Conservation (phyloP, 257 asterid species). For the Forsythia viridissima region DNA sequence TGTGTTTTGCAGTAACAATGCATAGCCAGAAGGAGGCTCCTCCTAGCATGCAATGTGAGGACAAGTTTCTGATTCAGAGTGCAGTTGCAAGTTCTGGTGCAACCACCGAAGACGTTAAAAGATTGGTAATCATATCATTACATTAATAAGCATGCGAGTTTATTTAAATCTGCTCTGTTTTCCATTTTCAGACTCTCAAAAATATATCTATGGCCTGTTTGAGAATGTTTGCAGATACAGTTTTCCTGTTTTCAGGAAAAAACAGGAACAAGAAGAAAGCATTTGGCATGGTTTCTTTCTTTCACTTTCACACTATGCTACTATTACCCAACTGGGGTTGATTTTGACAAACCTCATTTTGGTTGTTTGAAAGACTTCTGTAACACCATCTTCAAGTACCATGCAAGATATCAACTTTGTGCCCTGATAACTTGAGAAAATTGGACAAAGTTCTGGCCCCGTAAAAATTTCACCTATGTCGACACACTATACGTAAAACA, state of each 20-base stretch:
- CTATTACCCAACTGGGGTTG: neutral
- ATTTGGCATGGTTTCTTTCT: neutral
- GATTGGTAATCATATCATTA: slow-evolving; percentile 23
- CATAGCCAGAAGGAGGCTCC: slow-evolving; percentile 26
- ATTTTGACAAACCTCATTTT: neutral
- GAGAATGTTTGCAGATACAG: neutral
- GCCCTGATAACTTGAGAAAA: too few relatives aligned
- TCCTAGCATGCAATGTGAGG: slow-evolving; percentile 25
- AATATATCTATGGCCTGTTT: neutral
- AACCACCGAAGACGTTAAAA: neutral
- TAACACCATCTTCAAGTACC: too few relatives aligned
- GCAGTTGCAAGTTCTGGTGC: slow-evolving; percentile 19
- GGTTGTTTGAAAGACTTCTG: neutral
- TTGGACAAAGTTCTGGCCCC: too few relatives aligned
- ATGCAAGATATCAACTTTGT: too few relatives aligned
- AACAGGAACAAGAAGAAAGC: neutral
- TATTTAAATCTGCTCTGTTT: neutral
- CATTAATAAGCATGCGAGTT: neutral
- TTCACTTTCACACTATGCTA: neutral
- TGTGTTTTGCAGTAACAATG: slow-evolving; percentile 32
- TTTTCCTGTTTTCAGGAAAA: neutral
- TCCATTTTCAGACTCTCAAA: neutral
- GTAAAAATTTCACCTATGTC: neutral
- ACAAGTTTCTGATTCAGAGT: slow-evolving; percentile 35
- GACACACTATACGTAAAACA: neutral